Percentiles rank a stretch among this genome's conserved stretches.
Conservation (phyloP, 768 basidiomycete species). For the Pleurotus tuber-regium region DNA sequence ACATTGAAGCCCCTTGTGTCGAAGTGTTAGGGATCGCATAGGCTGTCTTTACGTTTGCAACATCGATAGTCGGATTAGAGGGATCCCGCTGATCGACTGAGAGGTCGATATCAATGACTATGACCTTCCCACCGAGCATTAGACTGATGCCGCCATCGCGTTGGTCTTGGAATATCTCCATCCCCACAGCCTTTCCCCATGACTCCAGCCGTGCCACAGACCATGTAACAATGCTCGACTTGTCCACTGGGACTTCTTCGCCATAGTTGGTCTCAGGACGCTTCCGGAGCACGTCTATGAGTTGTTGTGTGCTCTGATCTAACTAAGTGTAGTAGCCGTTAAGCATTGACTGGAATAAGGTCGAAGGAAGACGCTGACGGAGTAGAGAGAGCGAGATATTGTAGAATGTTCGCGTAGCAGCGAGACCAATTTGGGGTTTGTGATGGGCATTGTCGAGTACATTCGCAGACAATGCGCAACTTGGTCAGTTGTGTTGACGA, state of each 20-base stretch:
- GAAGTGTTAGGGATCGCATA: slow-evolving; percentile 56
- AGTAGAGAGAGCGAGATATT: slow-evolving; percentile 49
- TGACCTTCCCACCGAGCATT: slow-evolving; percentile 74
- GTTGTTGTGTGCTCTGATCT: slow-evolving; percentile 50
- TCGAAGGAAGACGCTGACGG: slow-evolving; percentile 37
- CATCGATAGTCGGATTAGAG: slow-evolving; percentile 34
- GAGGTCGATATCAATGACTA: slow-evolving; percentile 77
- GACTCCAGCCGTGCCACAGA: slow-evolving; percentile 55
- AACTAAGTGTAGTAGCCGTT: slow-evolving; percentile 36
- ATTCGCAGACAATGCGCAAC: slow-evolving; percentile 52
- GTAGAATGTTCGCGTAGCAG: slow-evolving; percentile 61
- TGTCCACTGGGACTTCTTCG: slow-evolving; percentile 60
- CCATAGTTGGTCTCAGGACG: slow-evolving; percentile 51
- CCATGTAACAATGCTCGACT: slow-evolving; percentile 46
- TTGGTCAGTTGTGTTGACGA: slow-evolving; percentile 51
- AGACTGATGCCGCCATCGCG: slow-evolving; percentile 51
- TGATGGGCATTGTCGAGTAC: slow-evolving; percentile 47
- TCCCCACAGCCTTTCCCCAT: slow-evolving; percentile 64
- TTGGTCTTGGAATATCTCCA: slow-evolving; percentile 75
- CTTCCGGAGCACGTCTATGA: slow-evolving; percentile 44
- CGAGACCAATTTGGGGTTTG: slow-evolving; percentile 67
- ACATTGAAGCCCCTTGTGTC: slow-evolving; percentile 48
- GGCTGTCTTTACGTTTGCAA: slow-evolving; percentile 67
- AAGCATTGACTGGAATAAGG: slow-evolving; percentile 11
- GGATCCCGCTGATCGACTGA: slow-evolving; percentile 38